Evolutionary conservation across 306 rosid species (phyloP), one percentile per base, ranked within the genome.

Genomic region (Senna siamea): DNA sequence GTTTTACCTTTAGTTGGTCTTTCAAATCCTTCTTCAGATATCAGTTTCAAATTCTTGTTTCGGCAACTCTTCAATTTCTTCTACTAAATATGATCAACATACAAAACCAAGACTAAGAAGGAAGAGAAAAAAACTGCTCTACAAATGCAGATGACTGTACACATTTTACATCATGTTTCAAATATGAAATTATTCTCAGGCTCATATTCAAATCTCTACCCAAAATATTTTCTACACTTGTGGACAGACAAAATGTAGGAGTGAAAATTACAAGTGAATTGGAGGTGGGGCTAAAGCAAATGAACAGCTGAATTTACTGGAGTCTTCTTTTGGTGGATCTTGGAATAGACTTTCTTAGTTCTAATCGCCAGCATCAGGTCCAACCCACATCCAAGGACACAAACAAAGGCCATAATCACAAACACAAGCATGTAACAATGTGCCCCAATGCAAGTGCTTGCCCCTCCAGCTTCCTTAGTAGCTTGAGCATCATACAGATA

Each of bases 341-440:
- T 81, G 34, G 71, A 51, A 72, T 82, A 82, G 7, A 82, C 3
- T 15, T 61, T 61, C 30, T 61, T 82, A 23, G 85, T 77, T 61
- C 85, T 81, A 77, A 73, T n/a, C 4, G 73, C 44, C 10, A 77
- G 69, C 23, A 81, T 5, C 6, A 77, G 0, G 22, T 81, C 85
- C 73, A 77, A 53, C 12, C 55, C 79, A 73, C 38, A 81, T 15
- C 82, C 82, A 5, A 77, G 15, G 1, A 77, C 79, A 81, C 76
- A 81, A 59, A n/a, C 66, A 59, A 7, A n/a, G 20, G 66, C 66
- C 44, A 59, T 59, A 15, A 59, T 59, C 44, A 59, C 43, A 32
- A 32, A 77, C 79, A 81, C 76, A 77, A 77, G 82, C 82, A 56
- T 77, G 54, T 30, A 81, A 61, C 82, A 81, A 38, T 81, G 73